Evolutionary conservation across 2,329 filamentous ascomycete genomes (phyloP), one percentile per base, ranked within the genome.

Genomic region (Hortaea sp.): DNA sequence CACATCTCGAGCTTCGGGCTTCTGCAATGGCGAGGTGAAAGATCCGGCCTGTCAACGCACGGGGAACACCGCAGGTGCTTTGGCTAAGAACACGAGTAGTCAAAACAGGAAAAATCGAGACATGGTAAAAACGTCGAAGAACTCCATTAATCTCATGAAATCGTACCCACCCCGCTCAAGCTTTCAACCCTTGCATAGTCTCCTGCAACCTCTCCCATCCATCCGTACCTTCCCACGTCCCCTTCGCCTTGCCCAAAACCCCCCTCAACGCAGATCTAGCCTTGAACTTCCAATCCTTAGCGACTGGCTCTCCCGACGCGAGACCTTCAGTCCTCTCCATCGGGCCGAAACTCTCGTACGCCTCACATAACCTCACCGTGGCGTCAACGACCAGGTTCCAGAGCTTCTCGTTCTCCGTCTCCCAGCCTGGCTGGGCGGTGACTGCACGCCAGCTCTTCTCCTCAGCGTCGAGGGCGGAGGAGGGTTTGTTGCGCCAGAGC

Each of bases 371-470:
- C 61, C 87, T 81, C 46, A 88, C 79, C 0, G 92, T 97, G 43
- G 86, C 78, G 50, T 79, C 73, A 2, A 94, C 86, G 4, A 94
- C 79, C 1, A 74, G 73, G 49, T 79, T 69, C 85, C 87, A 95
- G 12, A 76, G 76, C 39, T 73, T 72, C 53, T 76, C 72, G 10
- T 80, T 76, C 37, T 78, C 77, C 29, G 77, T 71, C 52, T 75
- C 72, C 66, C 69, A 74, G 3, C 71, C 70, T 0, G 78, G 71
- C 55, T 77, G 67, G 43, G 74, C 71, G 0, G 76, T 70, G 0
- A 83, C 78, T 0, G 84, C 80, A 2, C 92, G 78, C 89, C 90
- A 98, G 0, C 84, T 87, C 61, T 90, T 89, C 67, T 97, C 92
- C 29, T 89, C 79, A 1, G 86, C 87, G 5, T 88, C 84, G 1